Conservation (phyloP, 2,329 filamentous ascomycete species). For the Trichophyton mentagrophytes region DNA sequence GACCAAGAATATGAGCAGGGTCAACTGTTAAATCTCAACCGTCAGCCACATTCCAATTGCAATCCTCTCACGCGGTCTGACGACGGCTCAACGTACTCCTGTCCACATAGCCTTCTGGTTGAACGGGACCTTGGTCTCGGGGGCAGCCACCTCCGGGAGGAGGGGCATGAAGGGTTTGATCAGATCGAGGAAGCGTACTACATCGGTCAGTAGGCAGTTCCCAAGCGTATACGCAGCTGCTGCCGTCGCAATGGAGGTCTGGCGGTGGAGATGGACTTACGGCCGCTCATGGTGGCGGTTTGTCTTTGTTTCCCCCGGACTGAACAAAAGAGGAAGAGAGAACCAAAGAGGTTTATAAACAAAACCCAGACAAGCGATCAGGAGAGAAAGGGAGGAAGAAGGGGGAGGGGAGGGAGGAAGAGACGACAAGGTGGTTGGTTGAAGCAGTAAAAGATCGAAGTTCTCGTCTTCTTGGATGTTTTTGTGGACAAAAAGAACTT, state of each 20-base stretch:
- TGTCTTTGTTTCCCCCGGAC: slow-evolving; percentile 21
- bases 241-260: slow-evolving; percentile 8
- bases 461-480: not conserved
- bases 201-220: slow-evolving; percentile 18
- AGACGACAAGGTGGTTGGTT: slow-evolving; percentile 17
- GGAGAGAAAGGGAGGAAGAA: slow-evolving; percentile 17
- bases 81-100: slow-evolving; percentile 38
- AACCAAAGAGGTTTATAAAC: slow-evolving; percentile 18
- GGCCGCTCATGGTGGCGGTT: slow-evolving; percentile 44
- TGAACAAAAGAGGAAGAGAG: slow-evolving; percentile 16
- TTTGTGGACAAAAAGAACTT: slow-evolving; percentile 5
- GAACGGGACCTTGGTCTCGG: slow-evolving; percentile 97
- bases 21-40: slow-evolving; percentile 41
- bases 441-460: slow-evolving; percentile 9
- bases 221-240: slow-evolving; percentile 11
- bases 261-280: slow-evolving; percentile 36
- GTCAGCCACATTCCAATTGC: slow-evolving; percentile 7
- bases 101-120: slow-evolving; percentile 98
- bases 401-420: slow-evolving; percentile 17
- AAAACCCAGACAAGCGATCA: slow-evolving; percentile 20
- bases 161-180: slow-evolving; percentile 99
- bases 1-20: slow-evolving; percentile 95
- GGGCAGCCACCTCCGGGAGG: slow-evolving; percentile 96
- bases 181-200: slow-evolving; percentile 98
- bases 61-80: not conserved